Evolutionary conservation across 345 rosid species (phyloP).

Genomic region (Moringa oleifera): DNA sequence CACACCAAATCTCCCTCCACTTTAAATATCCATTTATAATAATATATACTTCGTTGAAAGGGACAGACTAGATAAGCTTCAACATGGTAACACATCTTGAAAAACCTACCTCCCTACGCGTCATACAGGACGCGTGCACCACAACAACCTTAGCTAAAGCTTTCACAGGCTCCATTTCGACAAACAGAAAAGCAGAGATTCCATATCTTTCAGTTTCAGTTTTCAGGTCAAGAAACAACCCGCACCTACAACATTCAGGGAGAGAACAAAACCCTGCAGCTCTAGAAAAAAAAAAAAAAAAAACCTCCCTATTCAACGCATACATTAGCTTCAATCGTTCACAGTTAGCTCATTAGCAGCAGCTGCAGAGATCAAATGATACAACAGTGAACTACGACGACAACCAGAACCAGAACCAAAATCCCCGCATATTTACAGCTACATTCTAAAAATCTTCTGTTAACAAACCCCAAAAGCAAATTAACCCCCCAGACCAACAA

Average conservation of each 20-base stretch:
- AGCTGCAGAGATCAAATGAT: no score
- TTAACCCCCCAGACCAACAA: conserved; percentile 2
- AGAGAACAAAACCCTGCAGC: conserved; percentile 15
- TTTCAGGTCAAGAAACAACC: no score
- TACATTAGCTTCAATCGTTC: no score
- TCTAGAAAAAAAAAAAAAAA: neutral
- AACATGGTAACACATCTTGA: conserved; percentile 10
- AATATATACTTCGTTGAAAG: conserved; percentile 3
- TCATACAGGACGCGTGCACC: neutral
- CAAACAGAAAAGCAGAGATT: conserved; percentile 18
- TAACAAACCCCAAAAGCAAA: neutral
- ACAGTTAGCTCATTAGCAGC: no score
- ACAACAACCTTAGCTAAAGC: neutral
- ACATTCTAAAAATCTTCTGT: conserved; percentile 6
- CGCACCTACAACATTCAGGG: no score
- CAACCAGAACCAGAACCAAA: neutral
- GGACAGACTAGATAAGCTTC: conserved; percentile 21
- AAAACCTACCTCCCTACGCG: neutral
- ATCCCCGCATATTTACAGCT: conserved; percentile 4
- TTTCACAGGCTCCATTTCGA: neutral
- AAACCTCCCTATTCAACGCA: no score
- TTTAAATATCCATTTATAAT: conserved; percentile 3
- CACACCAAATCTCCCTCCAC: conserved; percentile 15
- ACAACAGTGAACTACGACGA: no score
- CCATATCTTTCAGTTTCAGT: conserved; percentile 22